phyloP scores from a whole-genome alignment of 306 rosid genomes.

The Calophaca sinica region DNA sequence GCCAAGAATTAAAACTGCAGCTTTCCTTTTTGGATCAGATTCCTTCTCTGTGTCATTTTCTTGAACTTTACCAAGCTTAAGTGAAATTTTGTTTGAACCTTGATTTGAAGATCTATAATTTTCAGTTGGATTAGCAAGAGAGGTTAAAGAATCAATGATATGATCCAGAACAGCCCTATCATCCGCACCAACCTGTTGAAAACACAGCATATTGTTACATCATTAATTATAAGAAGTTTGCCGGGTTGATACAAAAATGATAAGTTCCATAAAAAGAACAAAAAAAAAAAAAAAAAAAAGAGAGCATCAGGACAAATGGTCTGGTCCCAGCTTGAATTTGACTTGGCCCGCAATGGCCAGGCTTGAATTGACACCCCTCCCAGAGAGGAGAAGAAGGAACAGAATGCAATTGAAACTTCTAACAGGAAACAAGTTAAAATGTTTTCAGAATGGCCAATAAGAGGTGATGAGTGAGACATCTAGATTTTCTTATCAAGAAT shows the following conservation, averaged over 20 bases:
- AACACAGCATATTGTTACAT: slow-evolving; percentile 39
- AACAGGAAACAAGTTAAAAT: slow-evolving; percentile 1
- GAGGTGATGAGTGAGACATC: slow-evolving; percentile 8
- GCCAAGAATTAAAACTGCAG: slow-evolving; percentile 83
- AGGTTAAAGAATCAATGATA: slow-evolving; percentile 79
- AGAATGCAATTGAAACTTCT: background rate
- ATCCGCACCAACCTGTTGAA: slow-evolving; percentile 86
- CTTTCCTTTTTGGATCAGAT: slow-evolving; percentile 58
- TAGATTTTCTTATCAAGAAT: slow-evolving; percentile 1
- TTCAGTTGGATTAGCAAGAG: slow-evolving; percentile 71
- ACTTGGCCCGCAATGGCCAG: background rate
- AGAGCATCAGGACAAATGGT: background rate
- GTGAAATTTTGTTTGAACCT: slow-evolving; percentile 60
- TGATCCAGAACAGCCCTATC: slow-evolving; percentile 70
- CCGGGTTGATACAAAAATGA: background rate
- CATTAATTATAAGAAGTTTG: slow-evolving; percentile 29
- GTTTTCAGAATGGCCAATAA: slow-evolving; percentile 10
- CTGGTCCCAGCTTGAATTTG: background rate
- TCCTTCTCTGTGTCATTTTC: slow-evolving; percentile 55
- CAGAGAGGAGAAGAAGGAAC: background rate
- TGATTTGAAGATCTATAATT: slow-evolving; percentile 47
- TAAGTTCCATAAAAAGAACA: slow-evolving; percentile 9
- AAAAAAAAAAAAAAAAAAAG: background rate
- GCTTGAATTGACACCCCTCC: slow-evolving; percentile 14
- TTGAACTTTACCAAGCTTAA: slow-evolving; percentile 73